Base-by-base conservation (phyloP, 2,329 filamentous ascomycete genomes). In the Penicillium sp. region DNA sequence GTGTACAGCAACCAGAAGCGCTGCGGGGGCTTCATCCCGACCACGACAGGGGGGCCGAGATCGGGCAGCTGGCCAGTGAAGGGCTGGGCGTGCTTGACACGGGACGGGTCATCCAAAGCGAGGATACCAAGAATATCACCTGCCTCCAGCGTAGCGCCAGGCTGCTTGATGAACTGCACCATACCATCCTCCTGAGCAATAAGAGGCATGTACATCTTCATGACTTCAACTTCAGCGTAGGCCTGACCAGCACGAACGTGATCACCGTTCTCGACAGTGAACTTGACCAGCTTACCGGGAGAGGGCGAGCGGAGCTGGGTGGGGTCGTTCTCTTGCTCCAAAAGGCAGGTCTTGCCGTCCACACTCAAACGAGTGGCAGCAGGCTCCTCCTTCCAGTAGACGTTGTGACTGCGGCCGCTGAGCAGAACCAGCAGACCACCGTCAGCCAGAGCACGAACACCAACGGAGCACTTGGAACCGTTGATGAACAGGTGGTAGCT, bases 141-240 rank as follows among this genome's bases (percentile, higher is more conserved):
- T 67, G 93, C 93, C 72, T 97, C 91, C 42, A 98, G 87, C 15
- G 90, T 95, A n/a, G 93, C 88, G 70, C 93, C 93, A 55, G 93
- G 93, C 76, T 97, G 93, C 82, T 98, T 98, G 79, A 98, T 95
- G 64, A 98, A 82, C 76, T 96, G 93, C 49, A 98, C 92, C 47
- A 95, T 81, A 78, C 93, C 93, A 63, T 95, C 93, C 72, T 98
- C 93, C 68, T 91, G 87, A 2, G 93, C 88, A 54, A 98, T 81
- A 47, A 98, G 80, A 65, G 93, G 93, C 93, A 98, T 98, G 81
- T 97, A 97, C 93, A 98, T 98, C 81, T 98, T 98, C 93, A 98
- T 98, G 74, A 98, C 93, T 75, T 98, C 93, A 35, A 98, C 92
- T 72, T 98, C 93, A 48, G 93, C 93, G 66, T 90, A 98, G 29